Conservation (phyloP, 805 yeast species). For the Candida montana region DNA sequence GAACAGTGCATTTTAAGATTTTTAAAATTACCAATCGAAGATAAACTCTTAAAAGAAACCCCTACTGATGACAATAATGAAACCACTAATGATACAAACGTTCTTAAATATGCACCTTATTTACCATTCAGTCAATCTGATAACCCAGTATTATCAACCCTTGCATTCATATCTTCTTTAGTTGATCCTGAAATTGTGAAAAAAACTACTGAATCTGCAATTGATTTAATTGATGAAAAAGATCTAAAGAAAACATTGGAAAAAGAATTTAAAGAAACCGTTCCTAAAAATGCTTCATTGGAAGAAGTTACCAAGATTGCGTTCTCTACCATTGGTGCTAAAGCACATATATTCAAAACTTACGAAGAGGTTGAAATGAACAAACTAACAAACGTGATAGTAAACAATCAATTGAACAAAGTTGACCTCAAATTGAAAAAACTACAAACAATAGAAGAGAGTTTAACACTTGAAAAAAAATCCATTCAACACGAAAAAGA, state of each 20-base stretch:
- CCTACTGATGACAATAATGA: conserved; percentile 44
- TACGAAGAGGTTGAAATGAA: conserved; percentile 77
- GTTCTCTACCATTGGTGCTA: conserved; percentile 70
- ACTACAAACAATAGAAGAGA: conserved; percentile 56
- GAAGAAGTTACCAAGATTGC: conserved; percentile 66
- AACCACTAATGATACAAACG: conserved; percentile 64
- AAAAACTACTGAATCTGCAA: conserved; percentile 69
- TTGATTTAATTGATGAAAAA: conserved; percentile 27
- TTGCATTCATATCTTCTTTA: conserved; percentile 77
- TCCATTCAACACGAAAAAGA: conserved; percentile 57
- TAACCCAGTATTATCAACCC: conserved; percentile 91
- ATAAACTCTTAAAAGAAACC: conserved; percentile 40
- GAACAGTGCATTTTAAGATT: conserved; percentile 80
- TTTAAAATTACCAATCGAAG: conserved; percentile 77
- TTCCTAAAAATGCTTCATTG: conserved; percentile 21
- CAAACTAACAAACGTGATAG: conserved; percentile 47
- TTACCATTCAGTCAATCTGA: conserved; percentile 82
- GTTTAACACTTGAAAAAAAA: conserved; percentile 60
- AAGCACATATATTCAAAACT: conserved; percentile 73
- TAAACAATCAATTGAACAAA: conserved; percentile 58
- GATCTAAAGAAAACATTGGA: conserved; percentile 16
- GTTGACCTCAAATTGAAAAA: conserved; percentile 59
- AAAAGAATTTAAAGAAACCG: conserved; percentile 17
- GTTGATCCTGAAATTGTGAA: conserved; percentile 84
- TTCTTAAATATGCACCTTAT: conserved; percentile 76